Percentiles rank a stretch among this genome's conserved stretches.
phyloP scores from a whole-genome alignment of 2,329 filamentous ascomycete genomes.

The Cyclaneusma minus region DNA sequence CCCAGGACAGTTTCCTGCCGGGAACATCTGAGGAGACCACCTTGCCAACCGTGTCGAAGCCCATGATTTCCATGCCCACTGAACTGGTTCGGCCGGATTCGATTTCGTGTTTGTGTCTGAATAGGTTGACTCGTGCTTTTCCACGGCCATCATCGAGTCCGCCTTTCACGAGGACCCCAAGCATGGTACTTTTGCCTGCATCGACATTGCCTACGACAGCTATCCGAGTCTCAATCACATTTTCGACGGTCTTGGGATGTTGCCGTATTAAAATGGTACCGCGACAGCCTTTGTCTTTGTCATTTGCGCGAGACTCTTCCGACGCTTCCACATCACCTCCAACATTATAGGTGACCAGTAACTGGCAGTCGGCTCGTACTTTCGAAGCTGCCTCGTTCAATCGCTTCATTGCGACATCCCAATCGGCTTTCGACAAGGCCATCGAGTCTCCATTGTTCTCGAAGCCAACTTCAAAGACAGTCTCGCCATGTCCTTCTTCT shows the following conservation, averaged over 20 bases:
- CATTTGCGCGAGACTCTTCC: slow-evolving; percentile 30
- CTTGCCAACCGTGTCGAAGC: slow-evolving; percentile 76
- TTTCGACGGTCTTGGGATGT: slow-evolving; percentile 57
- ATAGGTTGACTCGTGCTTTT: slow-evolving; percentile 86
- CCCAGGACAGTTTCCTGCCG: slow-evolving; percentile 83
- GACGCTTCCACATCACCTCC: slow-evolving; percentile 61
- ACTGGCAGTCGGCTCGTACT: slow-evolving; percentile 57
- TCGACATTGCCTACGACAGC: slow-evolving; percentile 97
- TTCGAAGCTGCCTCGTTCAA: slow-evolving; percentile 49
- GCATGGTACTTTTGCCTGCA: slow-evolving; percentile 89
- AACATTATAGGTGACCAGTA: slow-evolving; percentile 83
- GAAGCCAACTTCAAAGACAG: slow-evolving; percentile 79
- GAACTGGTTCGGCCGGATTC: slow-evolving; percentile 91
- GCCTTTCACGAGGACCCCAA: slow-evolving; percentile 91
- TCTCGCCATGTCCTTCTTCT: slow-evolving; percentile 75
- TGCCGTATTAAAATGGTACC: slow-evolving; percentile 81
- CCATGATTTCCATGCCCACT: slow-evolving; percentile 98
- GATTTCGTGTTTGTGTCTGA: slow-evolving; percentile 95
- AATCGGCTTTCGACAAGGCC: slow-evolving; percentile 58
- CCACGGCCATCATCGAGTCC: slow-evolving; percentile 89
- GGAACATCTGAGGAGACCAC: slow-evolving; percentile 70
- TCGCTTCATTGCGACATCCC: slow-evolving; percentile 54
- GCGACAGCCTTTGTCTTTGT: slow-evolving; percentile 58
- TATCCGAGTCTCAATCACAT: slow-evolving; percentile 89
- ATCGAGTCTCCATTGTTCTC: slow-evolving; percentile 83